Evolutionary conservation across 2,329 filamentous ascomycete genomes (phyloP), one percentile per base, ranked within the genome.

Genomic region (Fusarium newnesense): DNA sequence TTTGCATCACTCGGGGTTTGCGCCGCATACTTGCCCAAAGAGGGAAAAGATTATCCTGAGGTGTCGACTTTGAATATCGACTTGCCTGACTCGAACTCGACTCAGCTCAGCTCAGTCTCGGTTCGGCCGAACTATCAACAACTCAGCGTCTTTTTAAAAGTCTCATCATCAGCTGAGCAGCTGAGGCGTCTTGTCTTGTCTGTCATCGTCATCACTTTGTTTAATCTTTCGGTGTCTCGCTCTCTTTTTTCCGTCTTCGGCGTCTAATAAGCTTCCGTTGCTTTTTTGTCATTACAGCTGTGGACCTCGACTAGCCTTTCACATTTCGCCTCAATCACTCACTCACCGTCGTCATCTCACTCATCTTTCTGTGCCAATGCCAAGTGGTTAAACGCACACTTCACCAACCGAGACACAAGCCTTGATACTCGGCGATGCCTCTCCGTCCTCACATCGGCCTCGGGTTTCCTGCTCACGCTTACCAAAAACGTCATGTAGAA

Each of bases 401-500:
- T 36, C 21, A 21, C 13, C 42, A 39, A 15, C 30, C 64, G n/a
- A 58, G 28, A 43, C 10, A 18, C 53, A 43, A 36, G 61, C 24
- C 21, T 49, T 47, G n/a, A 63, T n/a, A 46, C 40, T 44, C 53
- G 52, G 75, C 64, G 67, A 83, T 83, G 81, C 78, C 81, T 78
- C 71, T 82, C 57, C 80, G 79, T 46, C 79, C 78, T 79, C 79
- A 78, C 63, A 76, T 79, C 70, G 76, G 75, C 66, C 69, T 76
- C 59, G 73, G 69, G 59, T 77, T 78, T 44, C 75, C 73, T 70
- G 57, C 75, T 75, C 77, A 67, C 39, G 71, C 77, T 78, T 76
- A 76, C 70, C 80, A 86, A 80, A 76, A 76, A 58, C 76, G 68
- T 43, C 64, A 72, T 73, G 66, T 80, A 91, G 89, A 91, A 80